Evolutionary conservation across 2,329 filamentous ascomycete genomes (phyloP), one percentile per base, ranked within the genome.

Genomic region (Colletotrichum liaoningense): DNA sequence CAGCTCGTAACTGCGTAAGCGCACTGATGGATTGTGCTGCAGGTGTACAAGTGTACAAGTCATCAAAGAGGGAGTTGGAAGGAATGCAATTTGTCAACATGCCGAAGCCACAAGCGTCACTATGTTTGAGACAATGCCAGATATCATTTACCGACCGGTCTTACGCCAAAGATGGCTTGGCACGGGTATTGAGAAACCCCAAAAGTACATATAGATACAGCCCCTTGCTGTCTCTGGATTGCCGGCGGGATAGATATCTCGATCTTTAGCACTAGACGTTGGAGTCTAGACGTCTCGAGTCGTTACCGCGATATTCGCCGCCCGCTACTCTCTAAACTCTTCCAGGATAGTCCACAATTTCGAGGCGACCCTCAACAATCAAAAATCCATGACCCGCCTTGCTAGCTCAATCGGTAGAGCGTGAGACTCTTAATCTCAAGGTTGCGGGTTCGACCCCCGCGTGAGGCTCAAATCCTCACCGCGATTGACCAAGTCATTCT

Each of bases 361-460:
- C 7, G 19, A 1, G 2, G 3, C 0, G 1, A 4, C 4, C 1
- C 0, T 5, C 9, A 35, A 35, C 19, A 52, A 33, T 3, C 6
- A 54, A 11, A 11, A 42, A 42, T 42, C 38, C 38, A n/a, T 60
- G 26, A 33, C 58, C 57, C 58, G 66, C 66, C 57, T 68, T 68
- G 57, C 66, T 68, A 68, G 66, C 66, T 68, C 57, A 68, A 63
- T 68, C 66, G 57, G 57, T 68, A 63, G 90, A 92, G 90, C 90
- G 90, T 92, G 87, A 91, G 90, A 91, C 90, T 92, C 90, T 89
- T 89, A 89, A 71, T 71, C 68, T 71, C 62, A 71, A 71, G 68
- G 68, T 71, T 71, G 63, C 62, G 68, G 68, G 74, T 76, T 76
- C 74, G 75, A 76, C 75, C 75, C 75, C 75, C 75, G 74, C 74